phyloP scores from a whole-genome alignment of 306 rosid species.

The Vigna angularis region DNA sequence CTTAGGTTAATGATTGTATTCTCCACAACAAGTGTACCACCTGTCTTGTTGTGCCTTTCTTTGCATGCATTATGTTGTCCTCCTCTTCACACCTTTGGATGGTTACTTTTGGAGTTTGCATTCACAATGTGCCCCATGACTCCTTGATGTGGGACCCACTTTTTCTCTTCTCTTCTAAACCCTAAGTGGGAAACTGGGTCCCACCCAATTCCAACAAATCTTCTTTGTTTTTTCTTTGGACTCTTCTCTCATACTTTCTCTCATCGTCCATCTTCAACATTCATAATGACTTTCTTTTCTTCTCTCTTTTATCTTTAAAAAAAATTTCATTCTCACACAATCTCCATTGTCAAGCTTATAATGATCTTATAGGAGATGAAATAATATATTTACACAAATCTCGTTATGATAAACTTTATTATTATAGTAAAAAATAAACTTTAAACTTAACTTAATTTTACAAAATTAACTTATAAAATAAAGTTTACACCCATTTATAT shows the following conservation, averaged over 20 bases:
- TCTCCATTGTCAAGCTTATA: neutral
- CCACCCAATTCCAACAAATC: constrained; percentile 1
- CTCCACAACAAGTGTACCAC: constrained; percentile 50
- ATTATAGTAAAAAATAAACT: too few species aligned
- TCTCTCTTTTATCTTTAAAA: neutral
- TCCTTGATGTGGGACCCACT: constrained; percentile 21
- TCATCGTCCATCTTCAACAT: too few species aligned
- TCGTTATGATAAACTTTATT: too few species aligned
- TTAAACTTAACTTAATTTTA: too few species aligned
- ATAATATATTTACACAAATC: too few species aligned
- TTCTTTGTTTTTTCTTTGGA: neutral
- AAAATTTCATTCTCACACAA: constrained; percentile 9
- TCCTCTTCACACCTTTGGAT: constrained; percentile 47
- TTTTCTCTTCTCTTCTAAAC: neutral
- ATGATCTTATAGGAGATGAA: rapidly evolving
- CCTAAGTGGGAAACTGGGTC: constrained; percentile 39
- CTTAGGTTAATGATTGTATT: constrained; percentile 45
- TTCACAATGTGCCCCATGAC: constrained; percentile 22
- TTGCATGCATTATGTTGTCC: constrained; percentile 59
- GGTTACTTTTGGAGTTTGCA: constrained; percentile 42
- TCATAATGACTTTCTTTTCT: too few species aligned
- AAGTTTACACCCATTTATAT: too few species aligned
- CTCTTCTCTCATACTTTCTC: neutral
- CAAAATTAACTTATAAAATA: too few species aligned
- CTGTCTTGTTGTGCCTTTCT: constrained; percentile 44